Evolutionary conservation across 2,329 filamentous ascomycete genomes (phyloP).

Genomic region (Ascochyta lentis): DNA sequence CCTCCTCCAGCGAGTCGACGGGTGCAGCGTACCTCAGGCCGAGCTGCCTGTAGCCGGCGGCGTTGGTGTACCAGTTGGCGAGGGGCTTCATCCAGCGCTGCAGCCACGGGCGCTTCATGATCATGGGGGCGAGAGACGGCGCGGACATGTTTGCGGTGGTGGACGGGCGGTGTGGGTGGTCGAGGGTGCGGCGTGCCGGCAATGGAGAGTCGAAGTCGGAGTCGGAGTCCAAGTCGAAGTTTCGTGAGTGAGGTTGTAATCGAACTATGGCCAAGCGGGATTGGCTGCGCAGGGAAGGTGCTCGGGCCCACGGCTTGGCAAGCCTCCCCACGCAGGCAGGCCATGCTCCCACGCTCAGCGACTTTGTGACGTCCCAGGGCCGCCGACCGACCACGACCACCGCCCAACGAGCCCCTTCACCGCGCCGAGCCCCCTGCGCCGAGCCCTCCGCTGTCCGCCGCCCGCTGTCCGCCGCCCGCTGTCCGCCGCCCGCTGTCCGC

Average conservation of each 20-base stretch:
- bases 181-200: slow-evolving; percentile 33
- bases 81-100: slow-evolving; percentile 78
- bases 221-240: slow-evolving; percentile 6
- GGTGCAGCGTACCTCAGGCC: slow-evolving; percentile 75
- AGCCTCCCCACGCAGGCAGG: slow-evolving; percentile 4
- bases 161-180: slow-evolving; percentile 28
- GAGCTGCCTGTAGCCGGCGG: slow-evolving; percentile 90
- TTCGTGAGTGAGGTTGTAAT: slow-evolving; percentile 22
- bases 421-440: slow-evolving; percentile 8
- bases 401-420: slow-evolving; percentile 5
- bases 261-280: not conserved
- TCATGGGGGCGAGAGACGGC: slow-evolving; percentile 75
- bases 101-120: slow-evolving; percentile 87
- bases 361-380: slow-evolving; percentile 11
- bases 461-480: not conserved
- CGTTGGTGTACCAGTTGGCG: slow-evolving; percentile 86
- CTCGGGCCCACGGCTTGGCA: slow-evolving; percentile 1
- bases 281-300: slow-evolving; percentile 5
- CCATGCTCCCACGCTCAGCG: too few relatives aligned
- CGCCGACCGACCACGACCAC: slow-evolving; percentile 5
- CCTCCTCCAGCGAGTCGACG: not conserved
- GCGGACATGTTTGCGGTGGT: slow-evolving; percentile 65
- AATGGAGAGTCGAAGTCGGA: slow-evolving; percentile 21
- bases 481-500: not conserved
- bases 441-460: slow-evolving; percentile 1